Evolutionary conservation across 306 rosid genomes (phyloP), one percentile per base, ranked within the genome.

Genomic region (Begonia fuchsioides): DNA sequence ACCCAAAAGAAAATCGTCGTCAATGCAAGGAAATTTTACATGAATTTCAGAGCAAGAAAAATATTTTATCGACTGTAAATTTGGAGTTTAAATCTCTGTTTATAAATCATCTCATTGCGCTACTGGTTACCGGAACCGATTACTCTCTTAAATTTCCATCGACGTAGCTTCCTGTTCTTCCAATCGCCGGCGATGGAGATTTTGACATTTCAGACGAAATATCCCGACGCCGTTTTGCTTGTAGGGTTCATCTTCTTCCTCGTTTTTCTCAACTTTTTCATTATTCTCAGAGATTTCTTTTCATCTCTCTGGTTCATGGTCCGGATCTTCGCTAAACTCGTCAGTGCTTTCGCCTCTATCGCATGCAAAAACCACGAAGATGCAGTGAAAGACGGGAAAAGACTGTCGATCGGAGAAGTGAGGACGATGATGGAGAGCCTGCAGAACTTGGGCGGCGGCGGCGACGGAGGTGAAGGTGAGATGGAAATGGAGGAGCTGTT

Each of bases 351-450:
- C 35, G 8, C 35, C 35, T 4, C 7, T 4, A 26, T 26, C 7
- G 35, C 35, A 1, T n/a, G 58, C 12, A 19, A 11, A 2, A 46
- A 47, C 14, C 10, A 10, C 7, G 6, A 14, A 5, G 44, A 39
- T 13, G 18, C 18, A 16, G 38, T 32, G 44, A 12, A 14, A 61
- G 64, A 45, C 1, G 16, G 53, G 12, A 15, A 10, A 14, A 63
- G 38, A 17, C 43, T 73, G 9, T 43, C 52, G 14, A 6, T 61
- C 3, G 74, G 47, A 11, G 76, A 66, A 9, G 32, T 74, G 13
- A 44, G 38, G 13, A 44, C 14, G 8, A 43, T 61, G 12, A 50
- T 76, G 72, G 70, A 68, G 54, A 58, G 7, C 40, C 39, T 59
- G 32, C 65, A 10, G 35, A 15, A 18, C 13, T 38, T 39, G n/a